Conservation (phyloP, 2,329 filamentous ascomycete genomes). For the Emergomyces orientalis region DNA sequence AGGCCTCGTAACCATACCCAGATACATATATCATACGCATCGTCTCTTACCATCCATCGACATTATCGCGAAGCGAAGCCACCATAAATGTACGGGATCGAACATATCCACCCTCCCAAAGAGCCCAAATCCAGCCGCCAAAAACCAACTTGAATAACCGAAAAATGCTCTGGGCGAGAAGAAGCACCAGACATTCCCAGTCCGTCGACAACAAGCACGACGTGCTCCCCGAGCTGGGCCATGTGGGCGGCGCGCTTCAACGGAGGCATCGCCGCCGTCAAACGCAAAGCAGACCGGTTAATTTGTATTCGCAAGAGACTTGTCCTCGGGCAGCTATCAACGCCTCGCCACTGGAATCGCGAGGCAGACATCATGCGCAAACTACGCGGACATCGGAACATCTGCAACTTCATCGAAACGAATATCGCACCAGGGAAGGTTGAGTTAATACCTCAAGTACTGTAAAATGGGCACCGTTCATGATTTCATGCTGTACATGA, state of each 20-base stretch:
- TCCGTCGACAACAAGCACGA: neutral
- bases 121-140: neutral
- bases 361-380: constrained; percentile 8
- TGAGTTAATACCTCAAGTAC: constrained; percentile 17
- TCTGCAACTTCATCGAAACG: constrained; percentile 11
- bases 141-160: neutral
- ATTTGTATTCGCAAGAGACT: constrained; percentile 11
- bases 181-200: neutral
- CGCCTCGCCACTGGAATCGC: constrained; percentile 6
- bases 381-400: constrained; percentile 9
- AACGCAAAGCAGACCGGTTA: constrained; percentile 5
- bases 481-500: constrained; percentile 10
- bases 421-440: constrained; percentile 4
- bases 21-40: neutral
- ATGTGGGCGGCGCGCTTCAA: neutral
- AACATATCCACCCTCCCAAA: neutral
- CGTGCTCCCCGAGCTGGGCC: neutral
- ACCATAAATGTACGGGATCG: neutral
- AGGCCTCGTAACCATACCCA: neutral
- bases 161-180: neutral
- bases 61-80: neutral
- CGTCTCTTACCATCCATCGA: neutral
- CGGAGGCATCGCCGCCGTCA: constrained; percentile 3
- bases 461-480: constrained; percentile 15
- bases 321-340: constrained; percentile 1